Evolutionary conservation across 192 early-diverging fungal species (phyloP), one percentile per base, ranked within the genome.

Genomic region (Lobulomyces angularis): DNA sequence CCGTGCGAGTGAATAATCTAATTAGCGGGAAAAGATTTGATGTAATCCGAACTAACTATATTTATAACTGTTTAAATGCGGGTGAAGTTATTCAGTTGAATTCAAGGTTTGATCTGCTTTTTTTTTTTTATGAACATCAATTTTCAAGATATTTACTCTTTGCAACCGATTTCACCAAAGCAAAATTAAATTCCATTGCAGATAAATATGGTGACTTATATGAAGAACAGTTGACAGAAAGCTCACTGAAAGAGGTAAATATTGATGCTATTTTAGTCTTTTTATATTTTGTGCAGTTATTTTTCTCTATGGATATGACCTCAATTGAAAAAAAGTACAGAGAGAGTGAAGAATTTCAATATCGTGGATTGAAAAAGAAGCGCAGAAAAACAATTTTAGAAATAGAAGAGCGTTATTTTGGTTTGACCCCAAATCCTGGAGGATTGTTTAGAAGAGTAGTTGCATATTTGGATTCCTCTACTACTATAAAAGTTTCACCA

Each of bases 171-270:
- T 27, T 51, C 3, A 84, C 82, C 0, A 46, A 56, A 25, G 47
- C 50, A 0, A 40, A 60, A 19, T 70, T 86, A 24, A 37, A 60
- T 16, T 42, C 50, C 34, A 67, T 50, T 22, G 75, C 80, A 42
- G 85, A 88, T 55, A 34, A 61, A 34, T 88, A 42, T 36, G 71
- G 81, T 3, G 85, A 88, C 45, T 71, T 66, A 17, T 88, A 70
- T 46, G 67, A 55, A 1, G 73, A 80, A 18, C 64, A 72, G 11
- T 45, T 81, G 0, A 67, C 61, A 19, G 49, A 42, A 3, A 51
- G 55, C 14, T 50, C 41, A 1, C 47, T 87, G 20, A 51, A 64
- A 45, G 73, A 83, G 52, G 79, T 81, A 61, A 35, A 28, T 58
- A n/a, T 56, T 56, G 8, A 17, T 26, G 2, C 20, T 43, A 30